Evolutionary conservation across 2,329 filamentous ascomycete genomes (phyloP).

Genomic region (Phyllosticta citribraziliensis): DNA sequence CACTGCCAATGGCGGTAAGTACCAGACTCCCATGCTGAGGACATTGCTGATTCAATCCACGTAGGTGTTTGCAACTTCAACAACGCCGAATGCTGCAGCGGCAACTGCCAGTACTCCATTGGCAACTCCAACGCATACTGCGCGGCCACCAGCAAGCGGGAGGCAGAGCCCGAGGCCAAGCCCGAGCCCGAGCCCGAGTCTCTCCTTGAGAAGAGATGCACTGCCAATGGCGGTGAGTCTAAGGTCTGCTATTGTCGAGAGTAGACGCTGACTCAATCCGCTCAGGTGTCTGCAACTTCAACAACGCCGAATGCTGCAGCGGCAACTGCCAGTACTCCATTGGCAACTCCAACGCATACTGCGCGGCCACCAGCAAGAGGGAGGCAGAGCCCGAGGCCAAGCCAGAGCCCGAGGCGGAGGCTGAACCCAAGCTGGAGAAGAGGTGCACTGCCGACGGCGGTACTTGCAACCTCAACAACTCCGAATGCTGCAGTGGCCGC

Average conservation of each 20-base stretch:
- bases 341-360: background rate
- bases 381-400: background rate
- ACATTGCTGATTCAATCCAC: background rate
- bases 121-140: background rate
- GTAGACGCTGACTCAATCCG: no score
- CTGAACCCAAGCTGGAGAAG: background rate
- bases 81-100: background rate
- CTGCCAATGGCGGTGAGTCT: constrained; percentile 2
- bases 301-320: background rate
- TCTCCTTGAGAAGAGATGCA: constrained; percentile 2
- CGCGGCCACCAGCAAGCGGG: background rate
- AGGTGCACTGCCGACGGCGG: constrained; percentile 1
- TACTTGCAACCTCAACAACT: background rate
- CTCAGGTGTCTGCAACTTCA: background rate
- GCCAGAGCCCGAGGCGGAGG: no score
- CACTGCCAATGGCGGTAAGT: background rate
- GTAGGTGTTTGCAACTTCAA: background rate
- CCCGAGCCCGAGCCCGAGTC: background rate
- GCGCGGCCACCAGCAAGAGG: background rate
- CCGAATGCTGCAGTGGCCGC: background rate
- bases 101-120: background rate
- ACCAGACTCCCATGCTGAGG: no score
- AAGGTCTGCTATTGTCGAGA: no score
- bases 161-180: background rate
- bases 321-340: constrained; percentile 2